Evolutionary conservation across 2,329 filamentous ascomycete genomes (phyloP).

Genomic region (Teratosphaeria pseudoeucalypti): DNA sequence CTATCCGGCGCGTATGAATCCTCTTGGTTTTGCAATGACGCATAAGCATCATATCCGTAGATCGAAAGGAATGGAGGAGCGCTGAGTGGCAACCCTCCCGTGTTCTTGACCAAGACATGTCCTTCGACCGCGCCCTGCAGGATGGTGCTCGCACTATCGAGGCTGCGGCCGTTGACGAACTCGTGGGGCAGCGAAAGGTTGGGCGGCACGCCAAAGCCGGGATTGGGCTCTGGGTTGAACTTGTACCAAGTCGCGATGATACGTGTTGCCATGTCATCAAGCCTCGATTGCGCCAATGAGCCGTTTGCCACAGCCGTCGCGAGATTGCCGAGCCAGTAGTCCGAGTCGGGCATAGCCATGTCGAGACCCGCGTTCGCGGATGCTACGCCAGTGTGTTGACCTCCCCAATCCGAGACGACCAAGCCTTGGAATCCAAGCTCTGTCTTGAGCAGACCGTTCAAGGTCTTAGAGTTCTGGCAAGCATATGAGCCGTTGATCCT

Average conservation of each 20-base stretch:
- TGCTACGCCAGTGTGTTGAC: conserved; percentile 58
- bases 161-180: conserved; percentile 69
- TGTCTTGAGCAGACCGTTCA: conserved; percentile 67
- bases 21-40: conserved; percentile 17
- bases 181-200: conserved; percentile 59
- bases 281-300: conserved; percentile 64
- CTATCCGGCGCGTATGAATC: conserved; percentile 69
- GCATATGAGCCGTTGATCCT: conserved; percentile 70
- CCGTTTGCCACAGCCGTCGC: conserved; percentile 83
- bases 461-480: conserved; percentile 66
- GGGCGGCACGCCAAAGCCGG: conserved; percentile 52
- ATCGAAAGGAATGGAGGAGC: conserved; percentile 53
- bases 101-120: conserved; percentile 83
- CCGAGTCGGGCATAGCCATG: conserved; percentile 63
- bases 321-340: conserved; percentile 57
- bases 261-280: conserved; percentile 87
- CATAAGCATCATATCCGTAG: conserved; percentile 73
- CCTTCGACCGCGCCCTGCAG: conserved; percentile 68
- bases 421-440: conserved; percentile 76
- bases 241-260: conserved; percentile 60
- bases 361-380: conserved; percentile 64
- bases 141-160: conserved; percentile 58
- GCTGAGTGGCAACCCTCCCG: conserved; percentile 62
- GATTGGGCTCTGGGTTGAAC: conserved; percentile 42
- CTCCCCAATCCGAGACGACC: conserved; percentile 61